Base-by-base conservation (phyloP, 495 filamentous ascomycete genomes). In the Annulohypoxylon stygium region DNA sequence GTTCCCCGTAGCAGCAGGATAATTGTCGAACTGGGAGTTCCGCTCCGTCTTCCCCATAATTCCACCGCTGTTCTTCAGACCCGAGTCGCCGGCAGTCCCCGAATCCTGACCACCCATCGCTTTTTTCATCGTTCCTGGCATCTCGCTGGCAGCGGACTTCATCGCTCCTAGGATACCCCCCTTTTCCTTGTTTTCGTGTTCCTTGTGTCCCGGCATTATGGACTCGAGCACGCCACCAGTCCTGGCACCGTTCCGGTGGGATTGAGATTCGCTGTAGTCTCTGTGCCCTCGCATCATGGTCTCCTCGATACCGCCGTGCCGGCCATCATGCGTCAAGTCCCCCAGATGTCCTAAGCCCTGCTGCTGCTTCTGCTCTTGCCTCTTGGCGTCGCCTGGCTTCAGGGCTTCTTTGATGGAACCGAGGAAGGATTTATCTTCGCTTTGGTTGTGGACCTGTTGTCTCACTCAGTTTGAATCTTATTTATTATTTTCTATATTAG, bases 331-430 rank as follows among this genome's bases (percentile, higher is more conserved):
- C 7, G 71, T 73, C 18, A 37, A 33, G 10, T 74, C 71, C 10
- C 62, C 71, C 8, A 18, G 4, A 34, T 59, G 18, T 0, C 61
- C 53, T 8, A 55, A 41, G 18, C 61, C 57, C 7, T 61, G 61
- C 47, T 51, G 68, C 18, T 51, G 54, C 48, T 64, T 55, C 47
- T 59, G 57, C 25, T 30, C 30, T 30, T 69, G 57, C 33, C 36
- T 69, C 58, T 71, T 75, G 36, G 34, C 5, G 30, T 75, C 72
- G 16, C 72, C 72, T n/a, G 72, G 72, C 53, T 62, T 71, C 3
- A 75, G 53, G 63, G 59, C 68, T 36, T 75, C 68, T 55, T 75
- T 75, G 59, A 75, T 34, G 47, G 51, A 26, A 10, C 68, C 72
- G 9, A 71, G 54, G 30, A 75, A 5, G 53, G 67, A 67, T 58